Conservation (phyloP, 139 green algal genomes). For the Chlorella ohadii region DNA sequence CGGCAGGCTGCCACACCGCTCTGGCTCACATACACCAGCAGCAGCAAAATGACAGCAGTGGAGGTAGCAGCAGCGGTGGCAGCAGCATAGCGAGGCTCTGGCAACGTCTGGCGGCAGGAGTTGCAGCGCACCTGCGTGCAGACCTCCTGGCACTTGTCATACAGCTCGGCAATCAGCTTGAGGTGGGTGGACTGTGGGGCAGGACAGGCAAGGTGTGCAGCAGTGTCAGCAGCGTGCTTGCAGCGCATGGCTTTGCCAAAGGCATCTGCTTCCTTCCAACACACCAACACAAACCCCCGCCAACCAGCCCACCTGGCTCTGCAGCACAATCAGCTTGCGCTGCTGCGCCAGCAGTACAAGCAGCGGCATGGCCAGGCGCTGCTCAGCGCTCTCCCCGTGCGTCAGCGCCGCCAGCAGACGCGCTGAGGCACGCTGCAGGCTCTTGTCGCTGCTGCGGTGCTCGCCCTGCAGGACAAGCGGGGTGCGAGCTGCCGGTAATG, state of each 20-base stretch:
- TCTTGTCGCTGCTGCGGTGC: slow-evolving; percentile 37
- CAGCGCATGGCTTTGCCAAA: too few species aligned
- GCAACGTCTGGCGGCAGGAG: too few species aligned
- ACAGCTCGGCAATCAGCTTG: slow-evolving; percentile 86
- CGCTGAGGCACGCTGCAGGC: slow-evolving; percentile 31
- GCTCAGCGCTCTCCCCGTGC: slow-evolving; percentile 34
- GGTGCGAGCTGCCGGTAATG: too few species aligned
- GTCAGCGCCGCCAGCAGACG: slow-evolving; percentile 59
- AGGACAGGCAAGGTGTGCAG: too few species aligned
- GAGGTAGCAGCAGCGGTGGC: too few species aligned
- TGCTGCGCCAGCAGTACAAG: slow-evolving; percentile 84
- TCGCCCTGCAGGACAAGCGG: neutral
- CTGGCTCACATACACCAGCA: too few species aligned
- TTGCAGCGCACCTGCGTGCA: slow-evolving; percentile 6
- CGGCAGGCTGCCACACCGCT: too few species aligned
- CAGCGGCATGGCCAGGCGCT: slow-evolving; percentile 78
- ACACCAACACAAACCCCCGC: too few species aligned
- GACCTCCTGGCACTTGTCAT: slow-evolving; percentile 81
- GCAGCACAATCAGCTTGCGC: slow-evolving; percentile 65
- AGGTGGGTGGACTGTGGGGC: slow-evolving; percentile 63
- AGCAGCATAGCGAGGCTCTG: too few species aligned
- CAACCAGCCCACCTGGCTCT: slow-evolving; percentile 32
- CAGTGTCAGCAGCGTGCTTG: neutral
- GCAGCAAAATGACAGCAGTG: too few species aligned
- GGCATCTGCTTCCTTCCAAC: too few species aligned